Percentiles rank a stretch among this genome's conserved stretches.
phyloP scores from a whole-genome alignment of 2,329 filamentous ascomycete genomes.

The Cryphonectria parasitica region DNA sequence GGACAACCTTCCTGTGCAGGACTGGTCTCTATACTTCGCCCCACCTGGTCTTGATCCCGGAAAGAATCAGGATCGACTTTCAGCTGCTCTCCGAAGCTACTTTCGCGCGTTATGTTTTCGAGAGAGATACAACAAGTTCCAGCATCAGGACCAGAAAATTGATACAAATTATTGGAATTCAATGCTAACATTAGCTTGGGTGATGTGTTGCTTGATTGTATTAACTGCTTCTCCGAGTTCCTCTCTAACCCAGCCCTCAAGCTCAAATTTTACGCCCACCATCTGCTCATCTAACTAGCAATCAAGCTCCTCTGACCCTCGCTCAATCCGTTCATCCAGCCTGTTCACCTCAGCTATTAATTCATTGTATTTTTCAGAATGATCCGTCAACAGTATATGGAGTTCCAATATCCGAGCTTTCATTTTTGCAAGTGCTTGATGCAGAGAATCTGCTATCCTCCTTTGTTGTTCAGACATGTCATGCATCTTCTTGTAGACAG shows the following conservation, averaged over 20 bases:
- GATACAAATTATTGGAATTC: slow-evolving; percentile 44
- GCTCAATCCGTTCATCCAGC: background rate
- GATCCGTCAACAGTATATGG: background rate
- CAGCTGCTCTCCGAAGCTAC: slow-evolving; percentile 66
- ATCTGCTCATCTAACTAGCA: background rate
- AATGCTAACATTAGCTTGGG: background rate
- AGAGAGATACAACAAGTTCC: too few species aligned
- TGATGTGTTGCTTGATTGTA: background rate
- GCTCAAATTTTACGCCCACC: background rate
- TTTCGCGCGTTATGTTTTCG: slow-evolving; percentile 81
- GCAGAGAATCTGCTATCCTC: background rate
- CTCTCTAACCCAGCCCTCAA: background rate
- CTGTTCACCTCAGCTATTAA: background rate
- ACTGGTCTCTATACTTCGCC: slow-evolving; percentile 85
- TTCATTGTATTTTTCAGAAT: background rate
- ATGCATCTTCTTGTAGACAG: background rate
- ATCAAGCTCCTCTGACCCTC: background rate
- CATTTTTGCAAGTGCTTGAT: background rate
- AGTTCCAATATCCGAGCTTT: background rate
- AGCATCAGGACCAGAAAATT: too few species aligned
- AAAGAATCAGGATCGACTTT: slow-evolving; percentile 82
- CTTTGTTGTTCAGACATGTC: background rate
- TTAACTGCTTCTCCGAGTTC: background rate
- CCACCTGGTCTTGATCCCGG: slow-evolving; percentile 80
- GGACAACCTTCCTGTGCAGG: slow-evolving; percentile 20